Evolutionary conservation across 192 early-diverging fungal genomes (phyloP).

Genomic region (Phycomyces blakesleeanus): DNA sequence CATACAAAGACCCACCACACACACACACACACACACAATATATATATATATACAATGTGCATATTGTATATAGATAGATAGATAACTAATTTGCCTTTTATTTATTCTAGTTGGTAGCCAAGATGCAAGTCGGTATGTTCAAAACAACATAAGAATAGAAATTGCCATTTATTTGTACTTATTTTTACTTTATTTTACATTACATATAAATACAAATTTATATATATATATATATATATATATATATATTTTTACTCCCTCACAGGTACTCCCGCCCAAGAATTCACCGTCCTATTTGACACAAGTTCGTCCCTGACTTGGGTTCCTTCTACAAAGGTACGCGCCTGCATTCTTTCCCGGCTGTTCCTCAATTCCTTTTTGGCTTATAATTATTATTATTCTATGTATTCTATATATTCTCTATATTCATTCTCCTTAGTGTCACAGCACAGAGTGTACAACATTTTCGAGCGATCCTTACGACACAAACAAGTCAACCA

Average conservation of each 20-base stretch:
- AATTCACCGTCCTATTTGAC: slow-evolving; percentile 27
- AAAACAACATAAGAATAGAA: too few relatives aligned
- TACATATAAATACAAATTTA: too few relatives aligned
- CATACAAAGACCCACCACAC: too few relatives aligned
- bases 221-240: too few relatives aligned
- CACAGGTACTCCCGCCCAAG: slow-evolving; percentile 32
- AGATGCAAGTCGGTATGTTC: slow-evolving; percentile 26
- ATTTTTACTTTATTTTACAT: too few relatives aligned
- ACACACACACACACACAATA: too few relatives aligned
- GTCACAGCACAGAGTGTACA: slow-evolving; percentile 11
- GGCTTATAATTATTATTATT: too few relatives aligned
- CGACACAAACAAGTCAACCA: slow-evolving; percentile 15
- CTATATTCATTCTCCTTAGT: slow-evolving; percentile 15
- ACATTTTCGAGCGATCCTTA: slow-evolving; percentile 7
- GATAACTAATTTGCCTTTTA: background rate
- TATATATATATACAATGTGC: too few relatives aligned
- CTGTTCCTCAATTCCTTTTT: too few relatives aligned
- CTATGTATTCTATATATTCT: too few relatives aligned
- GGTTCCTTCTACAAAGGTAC: slow-evolving; percentile 26
- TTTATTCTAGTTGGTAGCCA: slow-evolving; percentile 10
- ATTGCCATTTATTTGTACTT: too few relatives aligned
- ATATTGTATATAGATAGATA: too few relatives aligned
- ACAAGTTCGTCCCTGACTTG: slow-evolving; percentile 30
- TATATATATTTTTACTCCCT: background rate
- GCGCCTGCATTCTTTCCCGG: background rate